Evolutionary conservation across 2,329 filamentous ascomycete species (phyloP), one percentile per base, ranked within the genome.

Genomic region (Emergomyces orientalis): DNA sequence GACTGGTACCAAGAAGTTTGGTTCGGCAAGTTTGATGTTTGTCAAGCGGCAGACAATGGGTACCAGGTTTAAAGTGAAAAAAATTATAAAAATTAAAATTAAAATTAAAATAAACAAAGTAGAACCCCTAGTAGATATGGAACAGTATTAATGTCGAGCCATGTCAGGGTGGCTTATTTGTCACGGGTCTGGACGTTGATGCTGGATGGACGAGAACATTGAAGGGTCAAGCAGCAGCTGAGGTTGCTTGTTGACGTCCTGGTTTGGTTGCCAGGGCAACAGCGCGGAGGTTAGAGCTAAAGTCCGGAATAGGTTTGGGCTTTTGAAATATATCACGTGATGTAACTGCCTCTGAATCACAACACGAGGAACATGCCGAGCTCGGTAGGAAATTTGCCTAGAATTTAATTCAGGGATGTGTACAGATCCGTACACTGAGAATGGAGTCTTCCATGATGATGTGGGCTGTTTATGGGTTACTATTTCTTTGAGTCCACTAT

Each of bases 201-300:
- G 22, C 14, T n/a, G 11, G 55, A 57, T 39, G 34, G 14, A 55
- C 27, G 8, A 37, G 52, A n/a, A 14, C 9, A 14, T n/a, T 3
- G 5, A n/a, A n/a, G n/a, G n/a, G 32, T 3, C 3, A 32, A 7
- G 32, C 32, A 7, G 32, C 3, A 7, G 7, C 3, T 3, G 7
- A 32, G 32, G 32, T n/a, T 43, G 25, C 17, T 59, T 59, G 56
- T 45, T 59, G 56, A 45, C n/a, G 7, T 7, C 37, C n/a, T 1
- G 7, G 19, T 55, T 45, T 25, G 39, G 56, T 59, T 59, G 56
- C 27, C 56, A 32, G 27, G 56, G 39, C 56, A 59, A 59, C 56
- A 13, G n/a, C n/a, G n/a, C 2, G 6, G 14, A 13, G 22, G 34
- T 32, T 56, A 56, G 52, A 30, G 52, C 32, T 56, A 56, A 11